These are phyloP conservation scores for Edaphochlamys debaryana DNA, from an alignment of 139 green algal species.

Conservation along the genomic window DNA sequence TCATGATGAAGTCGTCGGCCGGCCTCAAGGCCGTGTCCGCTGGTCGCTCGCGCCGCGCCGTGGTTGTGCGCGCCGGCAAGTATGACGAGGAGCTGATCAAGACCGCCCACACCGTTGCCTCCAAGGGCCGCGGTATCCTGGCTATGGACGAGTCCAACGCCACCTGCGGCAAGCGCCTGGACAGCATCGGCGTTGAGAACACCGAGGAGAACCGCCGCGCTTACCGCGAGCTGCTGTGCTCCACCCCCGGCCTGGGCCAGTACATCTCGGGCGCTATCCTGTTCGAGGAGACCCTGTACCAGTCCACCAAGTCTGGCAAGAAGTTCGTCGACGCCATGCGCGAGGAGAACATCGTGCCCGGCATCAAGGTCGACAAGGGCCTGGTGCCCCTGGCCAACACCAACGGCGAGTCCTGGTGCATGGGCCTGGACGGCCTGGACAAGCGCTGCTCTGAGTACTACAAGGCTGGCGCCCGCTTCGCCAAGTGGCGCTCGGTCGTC, in stretches of 20 bases:
- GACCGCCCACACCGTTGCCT: conserved; percentile 88
- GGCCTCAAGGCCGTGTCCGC: conserved; percentile 37
- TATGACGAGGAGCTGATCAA: conserved; percentile 92
- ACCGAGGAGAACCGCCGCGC: conserved; percentile 97
- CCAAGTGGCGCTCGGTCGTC: conserved; percentile 96
- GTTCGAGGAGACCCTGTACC: conserved; percentile 99
- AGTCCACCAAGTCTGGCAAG: conserved; percentile 84
- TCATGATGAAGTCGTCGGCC: conserved; percentile 29
- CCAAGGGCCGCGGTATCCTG: conserved; percentile 91
- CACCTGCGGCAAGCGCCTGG: conserved; percentile 96
- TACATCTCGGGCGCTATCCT: conserved; percentile 95
- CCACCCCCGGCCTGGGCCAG: conserved; percentile 90
- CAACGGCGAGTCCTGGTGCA: conserved; percentile 93
- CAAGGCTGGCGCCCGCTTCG: conserved; percentile 97
- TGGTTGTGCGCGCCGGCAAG: conserved; percentile 57
- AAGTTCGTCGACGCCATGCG: conserved; percentile 91
- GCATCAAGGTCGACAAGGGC: conserved; percentile 98
- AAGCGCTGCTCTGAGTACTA: conserved; percentile 96
- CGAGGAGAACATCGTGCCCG: conserved; percentile 84
- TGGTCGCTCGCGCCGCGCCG: conserved; percentile 5
- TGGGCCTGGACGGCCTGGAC: conserved; percentile 96
- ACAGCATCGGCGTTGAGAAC: conserved; percentile 98
- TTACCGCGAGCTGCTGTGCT: conserved; percentile 96
- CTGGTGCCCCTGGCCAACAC: conserved; percentile 92
- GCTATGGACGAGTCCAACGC: conserved; percentile 99